Percentiles rank a stretch among this genome's conserved stretches.
These are phyloP conservation scores for Acanthamoeba healyi DNA, from an alignment of 208 protist genomes.

Conservation along the genomic window DNA sequence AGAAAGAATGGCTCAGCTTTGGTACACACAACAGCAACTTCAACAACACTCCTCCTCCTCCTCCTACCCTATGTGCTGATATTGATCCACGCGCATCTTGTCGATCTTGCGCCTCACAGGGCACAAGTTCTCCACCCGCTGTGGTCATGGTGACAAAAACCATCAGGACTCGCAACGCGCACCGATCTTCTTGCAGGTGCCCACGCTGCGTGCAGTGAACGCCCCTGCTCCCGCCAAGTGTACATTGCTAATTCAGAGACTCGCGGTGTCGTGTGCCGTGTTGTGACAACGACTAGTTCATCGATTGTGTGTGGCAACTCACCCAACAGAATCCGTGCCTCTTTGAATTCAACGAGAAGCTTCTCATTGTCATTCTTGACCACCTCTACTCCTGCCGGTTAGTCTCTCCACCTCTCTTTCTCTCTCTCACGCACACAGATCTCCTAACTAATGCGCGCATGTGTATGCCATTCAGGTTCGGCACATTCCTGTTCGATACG, in stretches of 20 bases:
- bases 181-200: slow-evolving; percentile 94
- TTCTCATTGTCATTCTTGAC: slow-evolving; percentile 93
- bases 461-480: not conserved
- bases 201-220: no score
- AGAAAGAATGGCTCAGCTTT: slow-evolving; percentile 93
- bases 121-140: slow-evolving; percentile 94
- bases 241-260: not conserved
- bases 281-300: slow-evolving; percentile 79
- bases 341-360: slow-evolving; percentile 96
- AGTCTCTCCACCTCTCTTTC: not conserved
- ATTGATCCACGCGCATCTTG: no score
- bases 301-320: slow-evolving; percentile 97
- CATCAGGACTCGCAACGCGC: slow-evolving; percentile 84
- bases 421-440: not conserved
- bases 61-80: no score
- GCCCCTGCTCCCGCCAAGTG: not conserved
- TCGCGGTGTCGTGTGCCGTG: not conserved
- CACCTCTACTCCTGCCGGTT: slow-evolving; percentile 91
- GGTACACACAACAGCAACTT: slow-evolving; percentile 30
- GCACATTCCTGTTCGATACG: slow-evolving; percentile 16
- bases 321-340: slow-evolving; percentile 93
- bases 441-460: not conserved
- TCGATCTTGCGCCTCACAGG: slow-evolving; percentile 84
- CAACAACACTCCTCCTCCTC: not conserved
- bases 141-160: slow-evolving; percentile 78